Percentiles rank a stretch among this genome's conserved stretches.
phyloP scores from a whole-genome alignment of 1,284 basidiomycete genomes.

The Marasmius fiardii region DNA sequence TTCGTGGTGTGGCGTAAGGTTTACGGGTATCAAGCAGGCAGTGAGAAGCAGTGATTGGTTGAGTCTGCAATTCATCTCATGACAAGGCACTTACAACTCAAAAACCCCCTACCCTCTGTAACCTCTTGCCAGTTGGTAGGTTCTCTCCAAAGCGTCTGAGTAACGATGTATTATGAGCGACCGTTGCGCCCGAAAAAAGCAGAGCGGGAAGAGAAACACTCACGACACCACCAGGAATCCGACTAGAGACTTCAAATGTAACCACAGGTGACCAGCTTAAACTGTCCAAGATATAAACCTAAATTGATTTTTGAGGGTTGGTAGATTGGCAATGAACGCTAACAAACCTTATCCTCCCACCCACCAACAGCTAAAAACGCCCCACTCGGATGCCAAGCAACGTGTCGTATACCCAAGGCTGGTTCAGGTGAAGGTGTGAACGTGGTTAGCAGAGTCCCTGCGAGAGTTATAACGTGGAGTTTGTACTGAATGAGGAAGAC shows the following conservation, averaged over 20 bases:
- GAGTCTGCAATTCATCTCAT: background rate
- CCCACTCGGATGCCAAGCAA: slow-evolving; percentile 82
- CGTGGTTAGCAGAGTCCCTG: slow-evolving; percentile 66
- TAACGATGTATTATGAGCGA: background rate
- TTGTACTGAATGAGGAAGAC: slow-evolving; percentile 61
- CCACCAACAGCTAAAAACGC: slow-evolving; percentile 76
- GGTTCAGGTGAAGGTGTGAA: slow-evolving; percentile 74
- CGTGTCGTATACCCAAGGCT: slow-evolving; percentile 72
- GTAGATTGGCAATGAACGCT: background rate
- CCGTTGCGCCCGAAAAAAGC: no score
- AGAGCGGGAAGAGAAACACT: slow-evolving; percentile 23
- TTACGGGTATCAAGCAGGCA: no score
- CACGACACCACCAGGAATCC: slow-evolving; percentile 56
- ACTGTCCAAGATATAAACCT: slow-evolving; percentile 78
- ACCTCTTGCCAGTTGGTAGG: slow-evolving; percentile 77
- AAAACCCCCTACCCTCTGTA: slow-evolving; percentile 75
- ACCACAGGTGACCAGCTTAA: slow-evolving; percentile 75
- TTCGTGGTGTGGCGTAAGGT: no score
- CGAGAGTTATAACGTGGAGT: slow-evolving; percentile 69
- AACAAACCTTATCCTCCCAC: slow-evolving; percentile 77
- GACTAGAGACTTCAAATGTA: slow-evolving; percentile 56
- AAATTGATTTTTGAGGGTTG: slow-evolving; percentile 9
- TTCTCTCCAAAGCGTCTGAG: slow-evolving; percentile 77
- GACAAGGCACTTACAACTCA: slow-evolving; percentile 56
- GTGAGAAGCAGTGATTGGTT: no score